These are phyloP conservation scores for Phialophora macrospora DNA, from an alignment of 2,329 filamentous ascomycete genomes.

Conservation along the genomic window DNA sequence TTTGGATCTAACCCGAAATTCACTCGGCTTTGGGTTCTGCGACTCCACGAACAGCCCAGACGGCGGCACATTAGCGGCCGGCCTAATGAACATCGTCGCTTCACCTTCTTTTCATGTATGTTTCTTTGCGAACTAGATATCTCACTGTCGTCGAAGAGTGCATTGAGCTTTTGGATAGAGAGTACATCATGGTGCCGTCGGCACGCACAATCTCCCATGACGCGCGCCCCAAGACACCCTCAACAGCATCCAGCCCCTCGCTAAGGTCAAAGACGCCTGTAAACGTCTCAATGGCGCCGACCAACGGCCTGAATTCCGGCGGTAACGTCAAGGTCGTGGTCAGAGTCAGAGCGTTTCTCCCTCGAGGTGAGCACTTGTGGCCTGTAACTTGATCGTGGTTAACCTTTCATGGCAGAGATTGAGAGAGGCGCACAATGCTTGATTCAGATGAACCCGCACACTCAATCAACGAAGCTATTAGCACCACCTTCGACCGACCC, in stretches of 20 bases:
- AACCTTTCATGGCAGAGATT: slow-evolving; percentile 66
- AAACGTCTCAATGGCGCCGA: slow-evolving; percentile 56
- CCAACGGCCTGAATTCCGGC: slow-evolving; percentile 59
- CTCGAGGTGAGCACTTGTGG: slow-evolving; percentile 63
- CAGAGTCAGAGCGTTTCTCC: slow-evolving; percentile 77
- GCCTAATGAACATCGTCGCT: slow-evolving; percentile 4
- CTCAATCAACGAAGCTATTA: slow-evolving; percentile 80
- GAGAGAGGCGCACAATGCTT: slow-evolving; percentile 82
- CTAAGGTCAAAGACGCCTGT: slow-evolving; percentile 73
- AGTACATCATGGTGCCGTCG: slow-evolving; percentile 35
- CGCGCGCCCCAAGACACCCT: slow-evolving; percentile 46
- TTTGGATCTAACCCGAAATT: slow-evolving; percentile 35
- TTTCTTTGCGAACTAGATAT: slow-evolving; percentile 32
- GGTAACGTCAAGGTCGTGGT: slow-evolving; percentile 85
- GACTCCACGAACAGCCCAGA: slow-evolving; percentile 7
- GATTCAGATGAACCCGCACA: slow-evolving; percentile 86
- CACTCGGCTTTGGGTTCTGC: neutral
- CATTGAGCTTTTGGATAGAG: slow-evolving; percentile 27
- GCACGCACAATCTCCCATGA: slow-evolving; percentile 30
- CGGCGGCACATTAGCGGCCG: slow-evolving; percentile 4
- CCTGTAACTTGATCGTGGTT: neutral
- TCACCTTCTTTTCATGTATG: slow-evolving; percentile 33
- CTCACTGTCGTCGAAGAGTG: slow-evolving; percentile 32
- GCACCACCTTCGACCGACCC: slow-evolving; percentile 64
- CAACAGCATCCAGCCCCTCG: slow-evolving; percentile 78